Conservation (phyloP, 108 stramenopile genomes). For the Chaetoceros muelleri region DNA sequence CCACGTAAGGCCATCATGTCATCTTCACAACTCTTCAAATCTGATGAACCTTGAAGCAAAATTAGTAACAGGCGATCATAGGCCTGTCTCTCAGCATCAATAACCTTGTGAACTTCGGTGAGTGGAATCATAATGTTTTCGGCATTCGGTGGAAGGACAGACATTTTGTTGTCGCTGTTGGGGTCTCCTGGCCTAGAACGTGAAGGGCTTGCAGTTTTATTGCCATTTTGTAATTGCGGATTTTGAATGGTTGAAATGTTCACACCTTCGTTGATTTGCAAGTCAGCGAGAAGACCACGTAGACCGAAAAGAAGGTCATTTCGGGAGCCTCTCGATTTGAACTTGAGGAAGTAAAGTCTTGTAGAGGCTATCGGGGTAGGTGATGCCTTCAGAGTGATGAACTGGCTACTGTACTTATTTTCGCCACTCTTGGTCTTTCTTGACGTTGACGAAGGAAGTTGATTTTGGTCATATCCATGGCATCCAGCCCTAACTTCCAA, state of each 20-base stretch:
- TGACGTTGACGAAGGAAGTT: constrained; percentile 57
- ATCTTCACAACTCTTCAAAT: constrained; percentile 86
- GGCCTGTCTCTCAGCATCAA: constrained; percentile 73
- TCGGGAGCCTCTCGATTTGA: constrained; percentile 66
- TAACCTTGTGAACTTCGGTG: constrained; percentile 66
- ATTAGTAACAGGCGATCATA: constrained; percentile 81
- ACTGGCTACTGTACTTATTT: constrained; percentile 72
- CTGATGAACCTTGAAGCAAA: constrained; percentile 68
- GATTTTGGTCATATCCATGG: constrained; percentile 68
- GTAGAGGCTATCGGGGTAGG: constrained; percentile 68
- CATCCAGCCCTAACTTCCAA: constrained; percentile 81
- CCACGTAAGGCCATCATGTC: constrained; percentile 56
- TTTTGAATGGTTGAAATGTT: constrained; percentile 62
- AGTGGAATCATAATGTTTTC: constrained; percentile 76
- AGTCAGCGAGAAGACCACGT: constrained; percentile 71
- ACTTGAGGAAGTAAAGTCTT: constrained; percentile 71
- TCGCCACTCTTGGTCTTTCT: constrained; percentile 42
- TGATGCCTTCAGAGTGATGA: constrained; percentile 76
- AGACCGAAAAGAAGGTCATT: constrained; percentile 73
- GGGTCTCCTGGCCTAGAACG: constrained; percentile 16
- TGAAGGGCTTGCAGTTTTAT: constrained; percentile 13
- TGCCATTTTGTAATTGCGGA: constrained; percentile 9
- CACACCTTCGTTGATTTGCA: constrained; percentile 81
- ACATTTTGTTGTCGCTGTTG: constrained; percentile 25
- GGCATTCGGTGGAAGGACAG: constrained; percentile 15